Evolutionary conservation across 495 filamentous ascomycete species (phyloP), one percentile per base, ranked within the genome.

Genomic region (Lasiosphaeris hirsuta): DNA sequence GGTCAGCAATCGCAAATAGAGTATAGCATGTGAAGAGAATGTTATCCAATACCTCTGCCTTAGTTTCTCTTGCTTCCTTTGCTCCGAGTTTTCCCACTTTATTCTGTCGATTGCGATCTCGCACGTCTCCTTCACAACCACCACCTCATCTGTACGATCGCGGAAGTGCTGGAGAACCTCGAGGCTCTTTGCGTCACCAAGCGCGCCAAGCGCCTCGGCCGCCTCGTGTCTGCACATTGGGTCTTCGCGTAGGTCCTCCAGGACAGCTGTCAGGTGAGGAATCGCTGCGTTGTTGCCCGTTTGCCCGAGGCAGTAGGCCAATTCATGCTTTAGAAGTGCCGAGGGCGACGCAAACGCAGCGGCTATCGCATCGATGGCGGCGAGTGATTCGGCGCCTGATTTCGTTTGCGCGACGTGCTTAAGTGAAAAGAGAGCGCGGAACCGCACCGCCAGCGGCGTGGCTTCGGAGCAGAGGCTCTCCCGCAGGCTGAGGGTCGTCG

Each of bases 301-400:
- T 73, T 99, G 94, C 30, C 94, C 94, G 0, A 99, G 84, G 69
- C 94, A 99, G 74, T 99, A 99, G 37, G 95, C 95, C 36, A 97
- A 79, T 71, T 97, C 94, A 69, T 98, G 94, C 73, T 97, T 94
- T 54, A 96, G 80, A 1, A 96, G 78, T 5, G 86, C 92, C 5
- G 94, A 97, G 0, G 84, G 84, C 2, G 93, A 96, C 2, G 80
- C 61, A 61, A 97, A 93, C 3, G 80, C 94, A 3, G 92, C 90
- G 4, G 93, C 91, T 62, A 99, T 97, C 11, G 95, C 92, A 40
- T 96, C 81, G 63, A 98, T 95, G 11, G 94, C 90, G 5, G 85
- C 81, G 23, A 86, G 86, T 33, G 88, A 77, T 44, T 79, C 70
- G 35, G 81, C 84, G 3, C 80, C 6, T 7, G 80, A 75, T 9